A percentile compares a stretch with the other conserved stretches of the same genome.
Evolutionary conservation across 1,284 basidiomycete genomes (phyloP).

Genomic region (Mycena sp.): DNA sequence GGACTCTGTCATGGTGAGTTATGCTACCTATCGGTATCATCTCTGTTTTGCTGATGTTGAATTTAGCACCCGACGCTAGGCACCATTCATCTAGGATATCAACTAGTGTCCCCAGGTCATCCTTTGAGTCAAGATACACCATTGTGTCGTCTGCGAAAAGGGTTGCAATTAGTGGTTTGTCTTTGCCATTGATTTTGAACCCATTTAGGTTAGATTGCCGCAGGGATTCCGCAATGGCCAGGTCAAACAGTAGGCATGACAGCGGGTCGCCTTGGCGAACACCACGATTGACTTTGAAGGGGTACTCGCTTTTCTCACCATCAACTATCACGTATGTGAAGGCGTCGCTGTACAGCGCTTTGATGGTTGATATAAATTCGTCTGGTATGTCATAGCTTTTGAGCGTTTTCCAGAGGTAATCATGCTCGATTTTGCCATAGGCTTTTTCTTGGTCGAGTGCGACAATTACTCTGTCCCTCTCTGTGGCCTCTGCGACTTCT

Average conservation of each 20-base stretch:
- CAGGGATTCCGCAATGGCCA: no score
- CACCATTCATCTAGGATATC: constrained; percentile 32
- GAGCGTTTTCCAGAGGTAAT: constrained; percentile 32
- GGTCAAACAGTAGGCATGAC: no score
- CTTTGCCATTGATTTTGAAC: constrained; percentile 18
- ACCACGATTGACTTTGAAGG: constrained; percentile 24
- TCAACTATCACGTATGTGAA: constrained; percentile 31
- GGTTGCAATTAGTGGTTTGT: constrained; percentile 17
- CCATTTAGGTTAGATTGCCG: no score
- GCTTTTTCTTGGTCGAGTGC: no score
- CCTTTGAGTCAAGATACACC: constrained; percentile 18
- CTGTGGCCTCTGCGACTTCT: constrained; percentile 28
- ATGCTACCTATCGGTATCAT: neutral
- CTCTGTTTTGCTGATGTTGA: constrained; percentile 34
- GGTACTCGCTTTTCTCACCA: constrained; percentile 5
- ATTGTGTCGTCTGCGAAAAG: constrained; percentile 32
- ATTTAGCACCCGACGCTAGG: constrained; percentile 34
- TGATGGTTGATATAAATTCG: constrained; percentile 24
- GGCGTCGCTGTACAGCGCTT: constrained; percentile 33
- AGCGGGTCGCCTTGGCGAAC: no score
- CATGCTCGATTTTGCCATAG: no score
- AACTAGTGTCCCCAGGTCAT: constrained; percentile 21
- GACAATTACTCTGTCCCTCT: constrained; percentile 23
- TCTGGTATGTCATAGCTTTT: constrained; percentile 18
- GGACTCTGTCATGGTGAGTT: no score